These are phyloP conservation scores for Ophiocordyceps camponoti-saundersi DNA, from an alignment of 2,329 filamentous ascomycete species.

Conservation along the genomic window DNA sequence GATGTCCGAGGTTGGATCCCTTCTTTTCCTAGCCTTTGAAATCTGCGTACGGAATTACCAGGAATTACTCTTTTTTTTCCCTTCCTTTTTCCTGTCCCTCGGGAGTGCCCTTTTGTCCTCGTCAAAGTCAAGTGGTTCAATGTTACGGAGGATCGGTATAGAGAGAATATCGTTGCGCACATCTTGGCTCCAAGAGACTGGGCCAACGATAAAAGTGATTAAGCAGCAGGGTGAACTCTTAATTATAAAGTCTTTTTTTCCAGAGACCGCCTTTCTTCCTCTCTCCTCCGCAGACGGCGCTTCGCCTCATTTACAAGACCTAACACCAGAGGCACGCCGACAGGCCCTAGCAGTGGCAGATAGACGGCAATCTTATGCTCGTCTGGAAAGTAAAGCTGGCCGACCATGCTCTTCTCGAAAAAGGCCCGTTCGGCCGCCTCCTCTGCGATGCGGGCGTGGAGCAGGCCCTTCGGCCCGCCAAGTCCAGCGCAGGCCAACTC, in stretches of 20 bases:
- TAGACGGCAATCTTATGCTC: slow-evolving; percentile 98
- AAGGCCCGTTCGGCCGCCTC: slow-evolving; percentile 83
- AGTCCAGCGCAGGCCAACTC: slow-evolving; percentile 60
- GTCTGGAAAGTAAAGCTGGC: slow-evolving; percentile 94
- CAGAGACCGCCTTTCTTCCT: slow-evolving; percentile 16
- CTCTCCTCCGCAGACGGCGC: slow-evolving; percentile 33
- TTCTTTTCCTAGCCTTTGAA: too few relatives aligned
- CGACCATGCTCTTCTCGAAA: slow-evolving; percentile 98
- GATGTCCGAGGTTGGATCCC: too few relatives aligned
- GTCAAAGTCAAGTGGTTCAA: too few relatives aligned
- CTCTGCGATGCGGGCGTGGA: slow-evolving; percentile 72
- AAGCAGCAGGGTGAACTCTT: too few relatives aligned
- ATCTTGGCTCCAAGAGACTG: too few relatives aligned
- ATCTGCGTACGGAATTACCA: too few relatives aligned
- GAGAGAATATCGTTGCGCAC: too few relatives aligned
- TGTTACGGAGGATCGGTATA: too few relatives aligned
- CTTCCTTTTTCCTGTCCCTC: too few relatives aligned
- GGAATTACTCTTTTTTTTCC: too few relatives aligned
- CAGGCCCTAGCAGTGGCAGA: slow-evolving; percentile 73
- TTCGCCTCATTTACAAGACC: slow-evolving; percentile 68
- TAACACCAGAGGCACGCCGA: slow-evolving; percentile 80
- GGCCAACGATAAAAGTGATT: too few relatives aligned
- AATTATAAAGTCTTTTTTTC: neutral
- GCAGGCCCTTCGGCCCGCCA: slow-evolving; percentile 47
- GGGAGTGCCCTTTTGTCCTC: too few relatives aligned